A percentile compares a stretch with the other conserved stretches of the same genome.
phyloP scores from a whole-genome alignment of 2,329 filamentous ascomycete species.

The Microcera coccophila region DNA sequence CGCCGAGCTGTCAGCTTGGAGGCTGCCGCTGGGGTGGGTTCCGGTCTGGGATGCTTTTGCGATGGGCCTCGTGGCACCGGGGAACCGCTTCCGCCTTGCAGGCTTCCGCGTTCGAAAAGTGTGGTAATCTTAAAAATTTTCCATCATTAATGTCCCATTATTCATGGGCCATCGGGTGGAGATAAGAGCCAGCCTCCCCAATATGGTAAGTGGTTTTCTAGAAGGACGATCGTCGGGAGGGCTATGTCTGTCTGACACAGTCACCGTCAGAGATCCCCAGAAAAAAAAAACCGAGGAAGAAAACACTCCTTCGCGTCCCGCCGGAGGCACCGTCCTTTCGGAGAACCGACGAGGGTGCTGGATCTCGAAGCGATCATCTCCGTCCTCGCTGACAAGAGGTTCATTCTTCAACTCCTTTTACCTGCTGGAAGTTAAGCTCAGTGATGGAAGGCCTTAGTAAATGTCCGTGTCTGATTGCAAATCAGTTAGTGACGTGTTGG shows the following conservation, averaged over 20 bases:
- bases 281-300: too few relatives aligned
- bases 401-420: conserved; percentile 8
- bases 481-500: conserved; percentile 11
- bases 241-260: too few relatives aligned
- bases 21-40: conserved; percentile 10
- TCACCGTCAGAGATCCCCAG: too few relatives aligned
- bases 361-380: too few relatives aligned
- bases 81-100: conserved; percentile 30
- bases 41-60: conserved; percentile 15
- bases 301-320: too few relatives aligned
- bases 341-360: too few relatives aligned
- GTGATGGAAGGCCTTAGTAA: too few relatives aligned
- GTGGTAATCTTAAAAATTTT: conserved; percentile 30
- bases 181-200: conserved; percentile 15
- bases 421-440: not conserved
- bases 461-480: conserved; percentile 11
- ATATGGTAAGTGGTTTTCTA: conserved; percentile 25
- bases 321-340: too few relatives aligned
- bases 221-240: conserved; percentile 24
- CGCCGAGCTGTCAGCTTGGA: conserved; percentile 18
- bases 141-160: conserved; percentile 21
- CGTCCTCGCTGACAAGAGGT: conserved; percentile 19
- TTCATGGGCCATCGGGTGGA: conserved; percentile 20
- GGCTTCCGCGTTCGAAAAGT: conserved; percentile 19
- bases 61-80: conserved; percentile 28